Evolutionary conservation across 1,139 yeast genomes (phyloP), one percentile per base, ranked within the genome.

Genomic region (Protomyces gravidus): DNA sequence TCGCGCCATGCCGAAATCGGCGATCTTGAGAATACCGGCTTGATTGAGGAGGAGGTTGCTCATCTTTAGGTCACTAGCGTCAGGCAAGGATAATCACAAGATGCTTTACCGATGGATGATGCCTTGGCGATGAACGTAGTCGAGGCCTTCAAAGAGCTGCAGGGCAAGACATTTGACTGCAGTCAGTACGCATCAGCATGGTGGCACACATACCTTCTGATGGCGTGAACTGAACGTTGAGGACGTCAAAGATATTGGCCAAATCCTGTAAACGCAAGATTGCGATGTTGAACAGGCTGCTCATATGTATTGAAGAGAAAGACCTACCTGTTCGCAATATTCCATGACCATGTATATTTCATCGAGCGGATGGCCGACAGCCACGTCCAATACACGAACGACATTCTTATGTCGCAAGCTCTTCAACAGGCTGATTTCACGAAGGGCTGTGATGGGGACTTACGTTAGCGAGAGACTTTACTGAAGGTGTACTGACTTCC

Each of bases 361-460:
- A 48, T 64, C 66, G 32, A 64, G 36, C 63, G 81, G 81, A 9
- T 68, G 67, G 67, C 85, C 94, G 32, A 86, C 84, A 89, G 87
- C 86, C 76, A 86, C 85, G 69, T 86, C 95, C 48, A 80, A 72
- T 53, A 87, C 75, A 0, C 87, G 83, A 28, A 87, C 84, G 19
- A 86, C 80, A 69, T 86, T 86, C 11, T 78, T 78, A 69, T 86
- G 92, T 64, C 84, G 81, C 68, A 86, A 84, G 13, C 88, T 81
- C 69, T 86, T 92, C 49, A 87, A 73, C 17, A 87, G 72, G 61
- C 87, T 83, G 56, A 86, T 85, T 71, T 87, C 95, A 67, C 95
- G 75, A 69, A 85, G 81, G 0, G 95, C 89, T 0, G 95, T 86
- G 25, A 86, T 85, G 2, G 95, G 95, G 68, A 86, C 86, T 48